A percentile compares a stretch with the other conserved stretches of the same genome.
Conservation (phyloP, 2,329 filamentous ascomycete genomes). For the Phaeosphaeria sp. region DNA sequence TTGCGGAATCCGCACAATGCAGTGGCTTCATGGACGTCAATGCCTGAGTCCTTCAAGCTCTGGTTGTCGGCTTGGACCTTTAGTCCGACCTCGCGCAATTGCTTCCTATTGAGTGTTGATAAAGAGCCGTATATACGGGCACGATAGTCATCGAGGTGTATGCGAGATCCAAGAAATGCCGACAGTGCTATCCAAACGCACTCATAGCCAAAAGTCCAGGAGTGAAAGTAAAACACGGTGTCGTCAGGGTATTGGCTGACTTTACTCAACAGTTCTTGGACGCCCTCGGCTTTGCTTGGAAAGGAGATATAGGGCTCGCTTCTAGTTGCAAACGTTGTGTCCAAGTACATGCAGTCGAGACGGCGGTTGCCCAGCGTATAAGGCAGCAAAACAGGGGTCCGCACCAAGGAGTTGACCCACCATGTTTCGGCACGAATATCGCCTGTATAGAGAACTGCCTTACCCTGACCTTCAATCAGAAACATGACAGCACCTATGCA, state of each 20-base stretch:
- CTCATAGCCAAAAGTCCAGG: slow-evolving; percentile 94
- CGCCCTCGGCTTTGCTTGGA: slow-evolving; percentile 73
- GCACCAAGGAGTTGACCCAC: slow-evolving; percentile 77
- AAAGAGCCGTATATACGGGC: slow-evolving; percentile 72
- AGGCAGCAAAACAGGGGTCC: slow-evolving; percentile 76
- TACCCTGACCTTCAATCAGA: slow-evolving; percentile 75
- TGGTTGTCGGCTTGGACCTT: slow-evolving; percentile 41
- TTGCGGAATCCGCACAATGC: slow-evolving; percentile 75
- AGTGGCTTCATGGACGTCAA: slow-evolving; percentile 63
- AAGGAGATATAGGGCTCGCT: slow-evolving; percentile 59
- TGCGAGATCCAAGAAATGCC: slow-evolving; percentile 69
- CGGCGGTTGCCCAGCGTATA: slow-evolving; percentile 61
- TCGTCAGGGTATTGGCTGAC: slow-evolving; percentile 71
- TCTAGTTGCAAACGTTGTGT: slow-evolving; percentile 76
- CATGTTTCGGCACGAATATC: slow-evolving; percentile 86
- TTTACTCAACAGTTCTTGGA: slow-evolving; percentile 74
- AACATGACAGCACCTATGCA: slow-evolving; percentile 94
- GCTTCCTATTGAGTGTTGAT: slow-evolving; percentile 39
- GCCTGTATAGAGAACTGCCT: slow-evolving; percentile 84
- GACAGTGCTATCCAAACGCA: slow-evolving; percentile 88
- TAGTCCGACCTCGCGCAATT: slow-evolving; percentile 42
- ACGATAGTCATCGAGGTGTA: slow-evolving; percentile 87
- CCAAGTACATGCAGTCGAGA: slow-evolving; percentile 84
- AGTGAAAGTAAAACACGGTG: slow-evolving; percentile 82
- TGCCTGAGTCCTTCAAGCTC: slow-evolving; percentile 38